These are phyloP conservation scores for Debaryomycetaceae sp. DNA, from an alignment of 1,139 yeast genomes.

Conservation along the genomic window DNA sequence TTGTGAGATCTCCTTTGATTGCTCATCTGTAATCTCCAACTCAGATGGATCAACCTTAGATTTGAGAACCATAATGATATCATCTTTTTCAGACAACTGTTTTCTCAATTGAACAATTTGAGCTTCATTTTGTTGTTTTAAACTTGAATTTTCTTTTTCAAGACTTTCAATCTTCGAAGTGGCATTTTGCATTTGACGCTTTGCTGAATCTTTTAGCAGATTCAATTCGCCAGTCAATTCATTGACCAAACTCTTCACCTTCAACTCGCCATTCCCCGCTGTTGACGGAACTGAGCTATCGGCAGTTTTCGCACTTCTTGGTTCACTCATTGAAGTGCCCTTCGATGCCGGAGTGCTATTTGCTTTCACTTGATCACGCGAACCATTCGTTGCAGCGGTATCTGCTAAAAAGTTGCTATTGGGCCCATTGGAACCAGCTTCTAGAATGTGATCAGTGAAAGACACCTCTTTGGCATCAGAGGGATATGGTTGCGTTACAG, in stretches of 20 bases:
- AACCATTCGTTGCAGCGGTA: slow-evolving; percentile 9
- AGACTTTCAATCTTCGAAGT: slow-evolving; percentile 46
- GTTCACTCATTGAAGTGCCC: background rate
- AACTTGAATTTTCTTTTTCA: slow-evolving; percentile 39
- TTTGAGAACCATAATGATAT: slow-evolving; percentile 33
- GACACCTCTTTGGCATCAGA: background rate
- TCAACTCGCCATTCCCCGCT: slow-evolving; percentile 16
- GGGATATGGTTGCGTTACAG: background rate
- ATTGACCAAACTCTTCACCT: slow-evolving; percentile 33
- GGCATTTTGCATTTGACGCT: slow-evolving; percentile 51
- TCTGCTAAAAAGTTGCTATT: slow-evolving; percentile 11
- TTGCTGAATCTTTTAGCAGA: slow-evolving; percentile 43
- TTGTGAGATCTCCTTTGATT: slow-evolving; percentile 5
- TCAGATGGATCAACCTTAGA: slow-evolving; percentile 30
- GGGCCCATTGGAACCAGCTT: slow-evolving; percentile 8
- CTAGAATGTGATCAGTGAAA: slow-evolving; percentile 1
- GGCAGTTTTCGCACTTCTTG: background rate
- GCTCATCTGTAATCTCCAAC: slow-evolving; percentile 19
- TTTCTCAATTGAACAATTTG: slow-evolving; percentile 16
- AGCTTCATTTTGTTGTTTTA: slow-evolving; percentile 17
- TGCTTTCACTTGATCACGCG: background rate
- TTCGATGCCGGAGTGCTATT: slow-evolving; percentile 1
- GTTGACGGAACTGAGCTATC: background rate
- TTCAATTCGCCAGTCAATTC: slow-evolving; percentile 47
- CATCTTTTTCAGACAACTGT: slow-evolving; percentile 32